Evolutionary conservation across 768 basidiomycete genomes (phyloP).

Genomic region (Xerocomellus intermedius): DNA sequence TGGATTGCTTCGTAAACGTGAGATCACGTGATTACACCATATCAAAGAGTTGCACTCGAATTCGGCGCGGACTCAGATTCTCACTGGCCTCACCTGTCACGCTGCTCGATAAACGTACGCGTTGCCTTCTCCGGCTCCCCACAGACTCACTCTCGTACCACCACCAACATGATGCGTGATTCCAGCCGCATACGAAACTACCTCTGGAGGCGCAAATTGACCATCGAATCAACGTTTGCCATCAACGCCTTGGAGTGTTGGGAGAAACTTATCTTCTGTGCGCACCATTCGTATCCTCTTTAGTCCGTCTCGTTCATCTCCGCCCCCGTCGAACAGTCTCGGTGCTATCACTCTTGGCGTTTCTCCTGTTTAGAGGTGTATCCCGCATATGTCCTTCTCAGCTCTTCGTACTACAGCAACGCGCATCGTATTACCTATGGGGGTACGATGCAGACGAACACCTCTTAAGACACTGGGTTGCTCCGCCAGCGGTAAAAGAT

Average conservation of each 20-base stretch:
- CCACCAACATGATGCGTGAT: constrained; percentile 11
- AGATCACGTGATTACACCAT: constrained; percentile 1
- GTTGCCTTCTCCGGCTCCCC: neutral
- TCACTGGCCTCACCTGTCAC: too few species aligned
- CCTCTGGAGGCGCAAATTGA: constrained; percentile 53
- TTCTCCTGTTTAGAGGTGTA: constrained; percentile 50
- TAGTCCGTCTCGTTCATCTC: neutral
- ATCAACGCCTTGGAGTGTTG: constrained; percentile 63
- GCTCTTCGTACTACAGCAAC: constrained; percentile 47
- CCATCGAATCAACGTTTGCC: constrained; percentile 59
- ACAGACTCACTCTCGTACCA: neutral
- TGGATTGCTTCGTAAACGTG: neutral
- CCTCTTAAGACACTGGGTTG: constrained; percentile 22
- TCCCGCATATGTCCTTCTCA: constrained; percentile 60
- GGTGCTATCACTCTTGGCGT: constrained; percentile 37
- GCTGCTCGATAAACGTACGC: constrained; percentile 2
- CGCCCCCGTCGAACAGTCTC: constrained; percentile 33
- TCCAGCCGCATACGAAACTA: constrained; percentile 27
- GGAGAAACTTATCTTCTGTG: constrained; percentile 64
- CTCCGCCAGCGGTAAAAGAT: constrained; percentile 26
- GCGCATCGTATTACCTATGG: constrained; percentile 62
- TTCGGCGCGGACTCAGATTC: too few species aligned
- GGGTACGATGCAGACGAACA: constrained; percentile 44
- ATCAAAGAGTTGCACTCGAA: neutral
- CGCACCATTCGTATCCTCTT: constrained; percentile 25